Conservation (phyloP, 2,329 filamentous ascomycete genomes). For the Penicillium sp. region DNA sequence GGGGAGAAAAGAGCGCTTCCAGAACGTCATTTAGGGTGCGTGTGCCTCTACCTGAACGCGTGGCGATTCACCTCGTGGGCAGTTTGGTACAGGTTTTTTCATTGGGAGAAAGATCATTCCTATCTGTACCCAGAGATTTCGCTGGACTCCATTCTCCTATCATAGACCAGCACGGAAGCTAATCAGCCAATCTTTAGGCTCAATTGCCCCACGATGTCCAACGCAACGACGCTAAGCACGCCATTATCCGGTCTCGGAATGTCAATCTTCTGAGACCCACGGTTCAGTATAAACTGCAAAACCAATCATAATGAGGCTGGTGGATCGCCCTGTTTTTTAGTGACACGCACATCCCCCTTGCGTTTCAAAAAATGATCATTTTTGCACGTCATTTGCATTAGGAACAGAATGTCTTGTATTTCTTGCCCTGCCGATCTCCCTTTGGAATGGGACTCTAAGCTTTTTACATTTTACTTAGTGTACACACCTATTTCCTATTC, state of each 20-base stretch:
- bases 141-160: background rate
- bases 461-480: background rate
- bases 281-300: constrained; percentile 8
- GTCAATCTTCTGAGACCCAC: constrained; percentile 19
- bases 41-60: background rate
- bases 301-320: background rate
- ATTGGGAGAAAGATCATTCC: background rate
- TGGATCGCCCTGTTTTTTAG: background rate
- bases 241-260: constrained; percentile 23
- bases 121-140: background rate
- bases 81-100: background rate
- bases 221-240: constrained; percentile 16
- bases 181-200: constrained; percentile 7
- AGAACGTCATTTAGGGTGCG: background rate
- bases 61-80: background rate
- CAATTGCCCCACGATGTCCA: constrained; percentile 16
- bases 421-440: constrained; percentile 7
- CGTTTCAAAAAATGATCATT: constrained; percentile 9
- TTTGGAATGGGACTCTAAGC: background rate
- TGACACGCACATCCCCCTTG: constrained; percentile 18
- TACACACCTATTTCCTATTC: background rate
- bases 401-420: background rate
- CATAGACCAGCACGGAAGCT: background rate
- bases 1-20: background rate
- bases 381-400: constrained; percentile 16